Conservation (phyloP, 768 basidiomycete species). For the Scleroderma bovista region DNA sequence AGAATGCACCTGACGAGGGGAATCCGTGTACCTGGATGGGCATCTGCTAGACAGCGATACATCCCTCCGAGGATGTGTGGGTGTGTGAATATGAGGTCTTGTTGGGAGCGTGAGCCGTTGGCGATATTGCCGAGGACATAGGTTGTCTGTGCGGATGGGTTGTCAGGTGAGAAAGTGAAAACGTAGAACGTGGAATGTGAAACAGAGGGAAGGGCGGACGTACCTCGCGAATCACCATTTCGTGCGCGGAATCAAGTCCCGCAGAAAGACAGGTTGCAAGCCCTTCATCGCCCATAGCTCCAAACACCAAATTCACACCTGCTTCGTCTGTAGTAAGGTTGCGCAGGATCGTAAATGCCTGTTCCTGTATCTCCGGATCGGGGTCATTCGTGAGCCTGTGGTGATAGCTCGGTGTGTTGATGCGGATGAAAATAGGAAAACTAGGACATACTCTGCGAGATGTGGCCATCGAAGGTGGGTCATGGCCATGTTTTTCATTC, state of each 20-base stretch:
- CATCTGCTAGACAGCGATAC: constrained; percentile 53
- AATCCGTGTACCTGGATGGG: constrained; percentile 49
- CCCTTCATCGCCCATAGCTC: constrained; percentile 42
- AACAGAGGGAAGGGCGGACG: constrained; percentile 1
- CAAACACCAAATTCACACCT: constrained; percentile 57
- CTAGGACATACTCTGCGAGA: constrained; percentile 47
- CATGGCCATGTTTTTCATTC: constrained; percentile 65
- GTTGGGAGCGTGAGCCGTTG: constrained; percentile 50
- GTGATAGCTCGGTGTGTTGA: not conserved
- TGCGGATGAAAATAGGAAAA: not conserved
- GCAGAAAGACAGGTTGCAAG: constrained; percentile 42
- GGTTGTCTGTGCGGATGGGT: constrained; percentile 37
- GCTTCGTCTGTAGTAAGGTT: constrained; percentile 64
- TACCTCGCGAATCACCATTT: constrained; percentile 53
- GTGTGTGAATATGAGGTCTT: constrained; percentile 47
- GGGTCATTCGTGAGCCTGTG: constrained; percentile 50
- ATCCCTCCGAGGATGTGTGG: constrained; percentile 48
- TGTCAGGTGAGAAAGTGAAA: not conserved
- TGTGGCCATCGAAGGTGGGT: constrained; percentile 59
- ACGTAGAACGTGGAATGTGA: not conserved
- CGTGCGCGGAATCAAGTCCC: constrained; percentile 46
- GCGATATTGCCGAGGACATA: constrained; percentile 63
- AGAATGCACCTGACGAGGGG: constrained; percentile 59
- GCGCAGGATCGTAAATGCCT: constrained; percentile 59
- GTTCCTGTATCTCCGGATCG: constrained; percentile 58